Percentiles rank a stretch among this genome's conserved stretches.
Evolutionary conservation across 305 asterid species (phyloP).

Genomic region (Solanum hybrid): DNA sequence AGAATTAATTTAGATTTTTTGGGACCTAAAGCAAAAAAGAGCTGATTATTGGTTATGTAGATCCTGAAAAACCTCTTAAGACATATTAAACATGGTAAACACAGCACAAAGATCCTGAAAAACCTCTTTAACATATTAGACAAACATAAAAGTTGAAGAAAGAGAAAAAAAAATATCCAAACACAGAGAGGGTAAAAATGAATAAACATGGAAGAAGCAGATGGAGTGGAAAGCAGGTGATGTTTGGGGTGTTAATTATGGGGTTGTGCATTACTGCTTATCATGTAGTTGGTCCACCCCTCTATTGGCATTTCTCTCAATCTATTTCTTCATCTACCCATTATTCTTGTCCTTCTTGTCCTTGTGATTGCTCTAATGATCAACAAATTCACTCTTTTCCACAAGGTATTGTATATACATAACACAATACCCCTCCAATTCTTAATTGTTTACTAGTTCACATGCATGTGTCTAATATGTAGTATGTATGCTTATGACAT

Average conservation of each 20-base stretch:
- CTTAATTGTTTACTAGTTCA: not conserved
- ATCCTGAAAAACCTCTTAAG: not conserved
- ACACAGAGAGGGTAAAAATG: not conserved
- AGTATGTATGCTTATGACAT: not conserved
- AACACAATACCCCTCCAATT: not conserved
- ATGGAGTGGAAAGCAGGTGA: slow-evolving; percentile 17
- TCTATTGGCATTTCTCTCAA: slow-evolving; percentile 24
- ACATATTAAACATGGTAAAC: not conserved
- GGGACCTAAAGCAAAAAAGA: not conserved
- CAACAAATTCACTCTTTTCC: slow-evolving; percentile 7
- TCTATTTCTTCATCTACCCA: not conserved
- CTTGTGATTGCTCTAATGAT: slow-evolving; percentile 16
- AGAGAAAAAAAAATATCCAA: not conserved
- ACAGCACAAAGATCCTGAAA: not conserved
- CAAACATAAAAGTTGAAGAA: not conserved
- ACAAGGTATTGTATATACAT: slow-evolving; percentile 1
- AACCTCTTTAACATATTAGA: not conserved
- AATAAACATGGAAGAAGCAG: slow-evolving; percentile 12
- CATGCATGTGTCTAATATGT: not conserved
- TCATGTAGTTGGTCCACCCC: slow-evolving; percentile 13
- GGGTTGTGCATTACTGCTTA: slow-evolving; percentile 20
- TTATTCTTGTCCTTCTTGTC: slow-evolving; percentile 19
- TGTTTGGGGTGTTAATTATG: slow-evolving; percentile 6
- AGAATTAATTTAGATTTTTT: not conserved
- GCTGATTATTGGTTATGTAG: not conserved